Evolutionary conservation across 768 basidiomycete species (phyloP), one percentile per base, ranked within the genome.

Genomic region (Porpolomopsis calyptriformis): DNA sequence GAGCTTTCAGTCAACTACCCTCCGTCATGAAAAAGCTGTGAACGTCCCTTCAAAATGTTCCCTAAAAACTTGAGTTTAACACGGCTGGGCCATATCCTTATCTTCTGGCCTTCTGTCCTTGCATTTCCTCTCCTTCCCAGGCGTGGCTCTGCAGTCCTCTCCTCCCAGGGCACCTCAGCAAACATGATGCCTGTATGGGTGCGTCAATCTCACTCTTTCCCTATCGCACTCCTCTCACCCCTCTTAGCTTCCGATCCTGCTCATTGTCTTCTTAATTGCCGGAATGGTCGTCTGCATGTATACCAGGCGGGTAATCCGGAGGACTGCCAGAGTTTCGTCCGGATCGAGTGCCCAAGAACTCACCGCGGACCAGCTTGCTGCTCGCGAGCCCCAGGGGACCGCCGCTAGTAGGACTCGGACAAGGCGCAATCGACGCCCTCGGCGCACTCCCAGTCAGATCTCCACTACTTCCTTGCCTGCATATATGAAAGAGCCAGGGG

Each of bases 401-500:
- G 66, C 59, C 53, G 18, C 50, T 45, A 6, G 61, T 7, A 56
- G 63, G 8, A 60, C 64, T 22, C 58, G 70, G 48, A 45, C 60
- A 1, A 58, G 71, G 4, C 61, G 71, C 43, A 59, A 64, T 24
- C 64, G 81, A 20, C 65, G 74, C 41, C 65, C 65, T 5, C 62
- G 71, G 26, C 71, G 83, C 29, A 87, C 84, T 4, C 82, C 87
- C 3, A 87, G 84, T 37, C 85, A 87, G 59, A 78, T 88, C 43
- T 86, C 84, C 4, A 85, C 84, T 6, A 76, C 73, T 23, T 86
- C 82, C 4, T 59, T 90, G 24, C 87, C 87, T 4, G 76, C 71
- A 23, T 90, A 90, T 53, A 84, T 76, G 66, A 87, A 87, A 62
- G 86, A 90, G 49, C 85, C 87, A 0, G 86, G 85, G 12, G 87